phyloP scores from a whole-genome alignment of 2,329 filamentous ascomycete genomes.

The Cytospora piceae region DNA sequence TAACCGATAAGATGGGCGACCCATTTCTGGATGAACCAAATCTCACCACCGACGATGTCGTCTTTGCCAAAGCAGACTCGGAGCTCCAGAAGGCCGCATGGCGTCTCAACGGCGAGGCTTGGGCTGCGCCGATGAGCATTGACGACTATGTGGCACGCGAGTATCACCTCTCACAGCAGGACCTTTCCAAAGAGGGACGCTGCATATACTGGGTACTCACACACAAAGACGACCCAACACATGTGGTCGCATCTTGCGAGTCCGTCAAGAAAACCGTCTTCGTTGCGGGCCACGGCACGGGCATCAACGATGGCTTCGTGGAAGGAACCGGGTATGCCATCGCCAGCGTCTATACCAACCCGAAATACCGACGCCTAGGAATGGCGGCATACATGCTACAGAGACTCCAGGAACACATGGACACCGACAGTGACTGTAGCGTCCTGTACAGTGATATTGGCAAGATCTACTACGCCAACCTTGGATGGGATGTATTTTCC shows the following conservation, averaged over 20 bases:
- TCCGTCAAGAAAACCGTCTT: constrained; percentile 36
- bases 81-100: constrained; percentile 38
- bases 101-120: constrained; percentile 39
- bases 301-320: constrained; percentile 32
- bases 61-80: constrained; percentile 38
- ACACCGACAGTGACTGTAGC: constrained; percentile 41
- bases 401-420: constrained; percentile 41
- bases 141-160: constrained; percentile 39
- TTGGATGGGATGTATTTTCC: constrained; percentile 42
- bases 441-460: constrained; percentile 43
- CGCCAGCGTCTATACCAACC: constrained; percentile 43
- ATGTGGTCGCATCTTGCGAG: constrained; percentile 43
- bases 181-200: constrained; percentile 34
- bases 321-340: constrained; percentile 39
- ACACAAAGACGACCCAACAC: constrained; percentile 35
- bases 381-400: constrained; percentile 43
- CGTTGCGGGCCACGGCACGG: constrained; percentile 34
- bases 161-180: constrained; percentile 35
- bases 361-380: constrained; percentile 40
- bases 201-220: constrained; percentile 41
- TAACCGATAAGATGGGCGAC: constrained; percentile 15
- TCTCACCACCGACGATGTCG: constrained; percentile 34
- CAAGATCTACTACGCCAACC: constrained; percentile 39
- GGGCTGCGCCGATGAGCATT: constrained; percentile 38
- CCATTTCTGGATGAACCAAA: constrained; percentile 30